phyloP scores from a whole-genome alignment of 2,329 filamentous ascomycete genomes.

The Pseudogymnoascus sp. region DNA sequence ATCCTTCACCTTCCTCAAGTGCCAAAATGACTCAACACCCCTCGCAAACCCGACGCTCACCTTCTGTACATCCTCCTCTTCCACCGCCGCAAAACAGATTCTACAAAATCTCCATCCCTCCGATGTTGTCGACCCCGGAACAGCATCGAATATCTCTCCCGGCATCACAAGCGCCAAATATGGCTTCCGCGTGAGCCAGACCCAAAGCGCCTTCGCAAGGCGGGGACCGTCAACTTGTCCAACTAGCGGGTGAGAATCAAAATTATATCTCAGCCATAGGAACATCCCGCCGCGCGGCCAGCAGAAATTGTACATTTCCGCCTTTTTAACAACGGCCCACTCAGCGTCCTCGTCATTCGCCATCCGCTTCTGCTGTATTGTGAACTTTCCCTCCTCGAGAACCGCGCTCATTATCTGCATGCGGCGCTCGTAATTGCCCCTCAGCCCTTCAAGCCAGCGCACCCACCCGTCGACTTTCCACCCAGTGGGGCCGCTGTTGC shows the following conservation, averaged over 20 bases:
- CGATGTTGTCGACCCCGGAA: constrained; percentile 48
- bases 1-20: constrained; percentile 58
- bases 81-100: constrained; percentile 79
- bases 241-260: constrained; percentile 64
- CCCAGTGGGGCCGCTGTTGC: constrained; percentile 44
- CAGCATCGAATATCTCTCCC: constrained; percentile 68
- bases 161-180: constrained; percentile 65
- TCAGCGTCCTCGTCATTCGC: constrained; percentile 51
- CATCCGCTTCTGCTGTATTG: constrained; percentile 56
- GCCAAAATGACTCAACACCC: constrained; percentile 70
- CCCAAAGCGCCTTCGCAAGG: constrained; percentile 62
- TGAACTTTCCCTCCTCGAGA: constrained; percentile 61
- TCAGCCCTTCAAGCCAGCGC: constrained; percentile 79
- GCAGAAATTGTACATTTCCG: constrained; percentile 65
- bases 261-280: constrained; percentile 70
- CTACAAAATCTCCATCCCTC: constrained; percentile 68
- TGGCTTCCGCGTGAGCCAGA: constrained; percentile 63
- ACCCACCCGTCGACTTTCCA: constrained; percentile 87
- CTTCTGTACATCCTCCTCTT: constrained; percentile 59
- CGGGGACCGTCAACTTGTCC: constrained; percentile 45
- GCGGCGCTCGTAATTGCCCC: constrained; percentile 75
- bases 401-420: constrained; percentile 74
- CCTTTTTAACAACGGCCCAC: constrained; percentile 72
- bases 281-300: constrained; percentile 91
- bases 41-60: constrained; percentile 60